phyloP scores from a whole-genome alignment of 2,329 filamentous ascomycete genomes.

The Aspergillus versicolor region DNA sequence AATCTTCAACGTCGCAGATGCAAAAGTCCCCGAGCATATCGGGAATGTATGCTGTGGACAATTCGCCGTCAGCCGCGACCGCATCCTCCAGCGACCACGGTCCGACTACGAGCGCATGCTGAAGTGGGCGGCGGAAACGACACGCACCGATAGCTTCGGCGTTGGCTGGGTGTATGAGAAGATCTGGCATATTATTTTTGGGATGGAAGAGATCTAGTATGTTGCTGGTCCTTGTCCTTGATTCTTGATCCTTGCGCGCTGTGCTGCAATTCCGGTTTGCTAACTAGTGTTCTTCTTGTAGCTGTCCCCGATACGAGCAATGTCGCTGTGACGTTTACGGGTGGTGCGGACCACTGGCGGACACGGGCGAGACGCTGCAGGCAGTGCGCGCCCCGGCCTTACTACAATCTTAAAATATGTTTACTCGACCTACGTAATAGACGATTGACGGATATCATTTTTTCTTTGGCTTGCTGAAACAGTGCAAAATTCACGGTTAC shows the following conservation, averaged over 20 bases:
- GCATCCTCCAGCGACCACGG: slow-evolving; percentile 27
- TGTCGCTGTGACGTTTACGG: slow-evolving; percentile 32
- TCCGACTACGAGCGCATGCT: slow-evolving; percentile 34
- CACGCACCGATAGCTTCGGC: slow-evolving; percentile 29
- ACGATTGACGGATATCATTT: slow-evolving; percentile 5
- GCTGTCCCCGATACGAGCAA: slow-evolving; percentile 30
- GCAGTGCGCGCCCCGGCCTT: slow-evolving; percentile 17
- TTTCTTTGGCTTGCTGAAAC: neutral
- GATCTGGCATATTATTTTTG: slow-evolving; percentile 36
- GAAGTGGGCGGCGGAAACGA: slow-evolving; percentile 31
- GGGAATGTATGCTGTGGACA: slow-evolving; percentile 37
- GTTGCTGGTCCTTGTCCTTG: slow-evolving; percentile 2
- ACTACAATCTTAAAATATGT: neutral
- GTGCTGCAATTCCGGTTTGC: neutral
- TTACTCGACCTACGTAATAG: slow-evolving; percentile 4
- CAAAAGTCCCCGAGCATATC: slow-evolving; percentile 26
- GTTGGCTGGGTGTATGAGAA: slow-evolving; percentile 34
- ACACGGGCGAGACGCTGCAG: slow-evolving; percentile 27
- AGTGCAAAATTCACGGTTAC: neutral
- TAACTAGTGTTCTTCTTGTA: slow-evolving; percentile 6
- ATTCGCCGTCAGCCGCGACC: slow-evolving; percentile 34
- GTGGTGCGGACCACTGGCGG: slow-evolving; percentile 30
- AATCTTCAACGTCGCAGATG: slow-evolving; percentile 24
- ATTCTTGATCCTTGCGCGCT: neutral
- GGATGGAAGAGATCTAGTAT: slow-evolving; percentile 27